phyloP scores from a whole-genome alignment of 1,284 basidiomycete genomes.

The Rhodotorula sp. region DNA sequence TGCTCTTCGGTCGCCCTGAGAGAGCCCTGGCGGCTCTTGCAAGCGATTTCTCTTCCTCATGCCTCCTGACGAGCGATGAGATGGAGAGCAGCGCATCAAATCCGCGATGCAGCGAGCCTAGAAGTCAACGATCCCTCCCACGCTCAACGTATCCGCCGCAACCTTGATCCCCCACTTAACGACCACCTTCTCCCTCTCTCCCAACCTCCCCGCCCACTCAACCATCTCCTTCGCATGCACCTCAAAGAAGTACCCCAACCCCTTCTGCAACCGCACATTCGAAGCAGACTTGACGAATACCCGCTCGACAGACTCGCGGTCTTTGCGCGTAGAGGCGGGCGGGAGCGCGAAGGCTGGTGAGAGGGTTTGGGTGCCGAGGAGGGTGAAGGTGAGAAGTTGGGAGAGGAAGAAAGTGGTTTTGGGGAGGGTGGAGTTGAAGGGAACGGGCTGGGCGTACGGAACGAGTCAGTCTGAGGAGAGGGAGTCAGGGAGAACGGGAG shows the following conservation, averaged over 20 bases:
- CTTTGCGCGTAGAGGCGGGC: conserved; percentile 43
- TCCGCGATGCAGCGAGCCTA: background rate
- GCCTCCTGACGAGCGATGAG: background rate
- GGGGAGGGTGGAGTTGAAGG: conserved; percentile 70
- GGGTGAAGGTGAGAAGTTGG: conserved; percentile 64
- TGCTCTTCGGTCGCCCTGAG: background rate
- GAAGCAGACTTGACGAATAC: conserved; percentile 67
- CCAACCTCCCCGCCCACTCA: conserved; percentile 48
- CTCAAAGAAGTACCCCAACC: conserved; percentile 64
- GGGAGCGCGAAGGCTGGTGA: conserved; percentile 55
- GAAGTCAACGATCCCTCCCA: conserved; percentile 51
- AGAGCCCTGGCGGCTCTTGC: background rate
- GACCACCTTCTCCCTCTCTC: conserved; percentile 54
- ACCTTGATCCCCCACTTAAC: conserved; percentile 62
- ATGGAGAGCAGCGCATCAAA: no score
- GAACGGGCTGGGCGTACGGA: conserved; percentile 63
- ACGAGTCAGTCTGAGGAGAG: background rate
- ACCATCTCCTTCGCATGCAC: conserved; percentile 52
- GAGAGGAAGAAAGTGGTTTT: conserved; percentile 65
- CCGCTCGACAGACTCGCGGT: conserved; percentile 63
- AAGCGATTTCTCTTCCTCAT: background rate
- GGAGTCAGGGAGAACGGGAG: background rate
- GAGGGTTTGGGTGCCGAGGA: conserved; percentile 68
- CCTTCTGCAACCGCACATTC: conserved; percentile 62
- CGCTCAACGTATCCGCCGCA: conserved; percentile 65